Base-by-base conservation (phyloP, 2,329 filamentous ascomycete species). In the Cercospora zeina region DNA sequence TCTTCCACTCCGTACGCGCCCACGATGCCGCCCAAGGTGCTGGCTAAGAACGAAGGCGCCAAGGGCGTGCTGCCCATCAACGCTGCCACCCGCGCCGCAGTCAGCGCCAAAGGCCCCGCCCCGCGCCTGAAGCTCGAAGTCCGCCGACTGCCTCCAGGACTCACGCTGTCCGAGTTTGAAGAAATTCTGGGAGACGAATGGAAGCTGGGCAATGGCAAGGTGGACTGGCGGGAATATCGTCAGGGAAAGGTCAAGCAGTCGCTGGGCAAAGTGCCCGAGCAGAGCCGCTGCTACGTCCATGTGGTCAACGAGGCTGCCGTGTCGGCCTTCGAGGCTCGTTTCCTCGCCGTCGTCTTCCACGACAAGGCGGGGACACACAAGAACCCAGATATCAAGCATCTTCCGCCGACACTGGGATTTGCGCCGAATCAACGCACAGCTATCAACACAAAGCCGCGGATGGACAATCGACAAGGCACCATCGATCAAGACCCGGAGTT, bases 401-500 rank as follows among this genome's bases (percentile, higher is more conserved):
- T 90, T 0, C 90, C 89, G 1, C 93, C 95, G 0, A 83, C 84
- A 4, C 80, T 97, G 54, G 93, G 96, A 71, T 90, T 90, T 71
- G 87, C 93, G 16, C 85, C 89, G 0, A 96, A 93, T 78, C 90
- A 91, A 68, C 93, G 93, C 71, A 85, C 91, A 1, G 91, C 93
- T 1, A 42, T 72, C 56, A 85, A 85, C 62, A 85, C 82, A 36
- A 91, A 90, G 74, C 85, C 85, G 54, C 87, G 91, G 34, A 85
- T 86, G 58, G 95, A 99, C 79, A 86, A 87, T 58, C 87, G 93
- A 13, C 91, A 96, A 74, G 95, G 93, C 58, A 96, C 92, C 2
- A 97, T 99, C 68, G 95, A 99, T 71, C 92, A 96, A 74, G 95
- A 99, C 72, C 87, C 91, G 0, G 95, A 97, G 70, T 99, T 97